Evolutionary conservation across 2,329 filamentous ascomycete species (phyloP).

Genomic region (Bipolaris sorokiniana): DNA sequence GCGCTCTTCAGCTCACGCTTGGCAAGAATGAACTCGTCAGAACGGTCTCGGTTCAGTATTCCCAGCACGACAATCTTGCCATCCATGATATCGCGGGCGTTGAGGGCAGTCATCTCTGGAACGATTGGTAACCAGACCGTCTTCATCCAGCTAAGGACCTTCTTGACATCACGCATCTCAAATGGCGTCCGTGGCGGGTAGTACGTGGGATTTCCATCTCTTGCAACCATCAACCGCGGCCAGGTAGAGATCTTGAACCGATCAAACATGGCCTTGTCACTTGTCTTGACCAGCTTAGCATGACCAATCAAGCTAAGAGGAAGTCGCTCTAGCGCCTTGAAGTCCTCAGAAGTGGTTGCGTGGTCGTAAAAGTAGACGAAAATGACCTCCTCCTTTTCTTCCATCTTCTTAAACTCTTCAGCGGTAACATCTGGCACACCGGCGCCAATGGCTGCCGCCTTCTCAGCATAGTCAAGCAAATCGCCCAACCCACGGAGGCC

Average conservation of each 20-base stretch:
- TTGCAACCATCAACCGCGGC: constrained; percentile 88
- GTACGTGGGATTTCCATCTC: constrained; percentile 88
- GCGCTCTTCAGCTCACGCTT: constrained; percentile 94
- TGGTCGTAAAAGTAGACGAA: constrained; percentile 98
- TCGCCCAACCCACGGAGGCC: constrained; percentile 92
- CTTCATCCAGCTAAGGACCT: constrained; percentile 90
- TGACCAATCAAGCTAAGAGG: constrained; percentile 88
- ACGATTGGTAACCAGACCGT: constrained; percentile 96
- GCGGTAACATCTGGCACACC: constrained; percentile 84
- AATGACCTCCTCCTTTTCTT: constrained; percentile 92
- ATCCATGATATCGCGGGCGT: constrained; percentile 94
- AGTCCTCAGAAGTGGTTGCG: constrained; percentile 91
- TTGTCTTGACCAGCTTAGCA: constrained; percentile 90
- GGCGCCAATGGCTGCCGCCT: constrained; percentile 76
- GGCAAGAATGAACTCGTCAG: constrained; percentile 77
- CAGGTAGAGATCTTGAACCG: constrained; percentile 96
- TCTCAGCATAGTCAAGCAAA: constrained; percentile 83
- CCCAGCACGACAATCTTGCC: constrained; percentile 93
- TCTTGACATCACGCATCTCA: constrained; percentile 87
- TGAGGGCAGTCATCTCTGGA: constrained; percentile 87
- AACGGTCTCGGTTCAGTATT: constrained; percentile 79
- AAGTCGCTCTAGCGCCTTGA: constrained; percentile 82
- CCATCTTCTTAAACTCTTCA: constrained; percentile 76
- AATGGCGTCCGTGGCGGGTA: constrained; percentile 85
- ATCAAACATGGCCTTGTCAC: constrained; percentile 74